Evolutionary conservation across 2,329 filamentous ascomycete genomes (phyloP).

Genomic region (Exophiala viscosa): DNA sequence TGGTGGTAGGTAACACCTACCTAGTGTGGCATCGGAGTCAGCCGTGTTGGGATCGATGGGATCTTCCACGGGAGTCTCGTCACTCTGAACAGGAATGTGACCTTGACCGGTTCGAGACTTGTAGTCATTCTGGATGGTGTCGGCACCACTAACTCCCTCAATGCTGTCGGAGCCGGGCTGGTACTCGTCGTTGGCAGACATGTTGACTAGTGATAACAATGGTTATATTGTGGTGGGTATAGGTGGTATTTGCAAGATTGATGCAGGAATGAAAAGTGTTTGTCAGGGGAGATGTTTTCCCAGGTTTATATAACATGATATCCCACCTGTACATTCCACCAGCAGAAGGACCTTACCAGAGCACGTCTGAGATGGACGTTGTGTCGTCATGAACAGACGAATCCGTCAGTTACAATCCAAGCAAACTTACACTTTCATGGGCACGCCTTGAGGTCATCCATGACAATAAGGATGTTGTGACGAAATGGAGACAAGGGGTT

Average conservation of each 20-base stretch:
- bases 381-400: conserved; percentile 13
- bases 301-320: neutral
- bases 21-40: conserved; percentile 47
- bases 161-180: conserved; percentile 14
- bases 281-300: neutral
- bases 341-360: neutral
- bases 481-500: neutral
- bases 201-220: conserved; percentile 1
- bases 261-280: neutral
- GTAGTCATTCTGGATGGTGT: conserved; percentile 44
- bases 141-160: conserved; percentile 11
- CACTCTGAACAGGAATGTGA: conserved; percentile 46
- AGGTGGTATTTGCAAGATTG: neutral
- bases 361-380: neutral
- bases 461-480: neutral
- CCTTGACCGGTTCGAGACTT: conserved; percentile 45
- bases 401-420: neutral
- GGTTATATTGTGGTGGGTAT: neutral
- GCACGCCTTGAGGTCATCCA: neutral
- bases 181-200: conserved; percentile 21
- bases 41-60: conserved; percentile 42
- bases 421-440: neutral
- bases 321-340: neutral
- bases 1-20: conserved; percentile 32
- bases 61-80: conserved; percentile 46